These are phyloP conservation scores for Aspergillus ochraceus DNA, from an alignment of 2,329 filamentous ascomycete species.

Conservation along the genomic window DNA sequence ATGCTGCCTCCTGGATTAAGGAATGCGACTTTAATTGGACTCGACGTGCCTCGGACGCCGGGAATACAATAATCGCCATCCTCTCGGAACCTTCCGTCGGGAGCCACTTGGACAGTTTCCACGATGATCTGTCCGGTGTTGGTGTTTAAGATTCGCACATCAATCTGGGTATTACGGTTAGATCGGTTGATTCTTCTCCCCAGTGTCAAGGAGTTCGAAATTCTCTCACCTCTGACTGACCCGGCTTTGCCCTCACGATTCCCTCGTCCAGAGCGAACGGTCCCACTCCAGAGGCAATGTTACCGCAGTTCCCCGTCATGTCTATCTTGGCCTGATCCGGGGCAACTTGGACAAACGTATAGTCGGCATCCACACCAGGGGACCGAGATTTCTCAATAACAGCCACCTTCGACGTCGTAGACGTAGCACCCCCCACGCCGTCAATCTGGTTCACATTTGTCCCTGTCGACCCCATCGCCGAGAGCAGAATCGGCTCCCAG, in stretches of 20 bases:
- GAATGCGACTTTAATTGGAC: constrained; percentile 59
- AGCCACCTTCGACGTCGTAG: constrained; percentile 67
- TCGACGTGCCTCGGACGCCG: constrained; percentile 57
- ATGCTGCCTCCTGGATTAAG: constrained; percentile 60
- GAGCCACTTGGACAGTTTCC: constrained; percentile 54
- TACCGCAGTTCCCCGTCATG: constrained; percentile 68
- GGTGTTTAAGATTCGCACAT: constrained; percentile 64
- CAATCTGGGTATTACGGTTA: constrained; percentile 33
- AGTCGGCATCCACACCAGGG: constrained; percentile 58
- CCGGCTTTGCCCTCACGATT: constrained; percentile 27
- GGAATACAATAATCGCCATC: constrained; percentile 60
- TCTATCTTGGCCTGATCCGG: constrained; percentile 61
- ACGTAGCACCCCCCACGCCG: constrained; percentile 66
- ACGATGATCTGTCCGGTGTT: constrained; percentile 64
- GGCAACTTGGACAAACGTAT: constrained; percentile 68
- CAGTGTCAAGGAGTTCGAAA: too few relatives aligned
- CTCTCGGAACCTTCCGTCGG: constrained; percentile 41
- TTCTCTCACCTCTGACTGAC: too few relatives aligned
- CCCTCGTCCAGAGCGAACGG: constrained; percentile 61
- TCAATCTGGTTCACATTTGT: constrained; percentile 59
- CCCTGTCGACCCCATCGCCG: constrained; percentile 31
- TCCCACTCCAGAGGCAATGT: constrained; percentile 65
- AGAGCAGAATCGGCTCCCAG: constrained; percentile 33
- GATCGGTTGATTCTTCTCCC: neutral
- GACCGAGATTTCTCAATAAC: constrained; percentile 55